Evolutionary conservation across 768 basidiomycete genomes (phyloP), one percentile per base, ranked within the genome.

Genomic region (Mycena capillaripes): DNA sequence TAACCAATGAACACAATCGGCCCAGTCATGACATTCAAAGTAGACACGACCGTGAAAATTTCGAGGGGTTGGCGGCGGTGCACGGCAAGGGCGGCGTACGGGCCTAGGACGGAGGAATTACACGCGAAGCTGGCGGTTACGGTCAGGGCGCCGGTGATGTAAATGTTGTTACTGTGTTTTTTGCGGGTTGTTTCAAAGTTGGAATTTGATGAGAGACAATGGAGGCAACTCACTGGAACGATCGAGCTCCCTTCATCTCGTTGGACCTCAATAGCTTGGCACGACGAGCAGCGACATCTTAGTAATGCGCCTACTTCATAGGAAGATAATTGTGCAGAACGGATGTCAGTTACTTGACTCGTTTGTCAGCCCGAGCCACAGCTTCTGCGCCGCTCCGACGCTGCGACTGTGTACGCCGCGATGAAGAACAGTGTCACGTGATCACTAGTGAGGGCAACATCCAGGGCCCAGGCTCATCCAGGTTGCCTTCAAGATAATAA

Each of bases 231-330:
- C 25, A 71, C 65, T n/a, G n/a, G n/a, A n/a, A n/a, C n/a, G n/a
- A n/a, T 71, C 66, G 30, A 71, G 69, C 69, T 23, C 69, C 69
- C 23, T 46, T 34, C 69, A 71, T 71, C 29, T 71, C 69, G 10
- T 59, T 23, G 1, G 69, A 11, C 10, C 69, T 21, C 36, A 71
- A 40, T 16, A 46, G n/a, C 30, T 25, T 34, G 4, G 69, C 62
- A n/a, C 69, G 69, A 4, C 1, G 8, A 6, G 29, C 34, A 25
- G 65, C 10, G 6, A 59, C 56, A 21, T 64, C 56, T 27, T 71
- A 62, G 30, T 71, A 71, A 4, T 38, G 30, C 17, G 62, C 23
- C 53, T 27, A 57, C 44, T 71, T 71, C 53, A 58, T 64, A 19
- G 69, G 56, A 12, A 71, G 40, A 32, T 56, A 71, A 53, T 71